Evolutionary conservation across 495 filamentous ascomycete genomes (phyloP), one percentile per base, ranked within the genome.

Genomic region (Neurospora sp.): DNA sequence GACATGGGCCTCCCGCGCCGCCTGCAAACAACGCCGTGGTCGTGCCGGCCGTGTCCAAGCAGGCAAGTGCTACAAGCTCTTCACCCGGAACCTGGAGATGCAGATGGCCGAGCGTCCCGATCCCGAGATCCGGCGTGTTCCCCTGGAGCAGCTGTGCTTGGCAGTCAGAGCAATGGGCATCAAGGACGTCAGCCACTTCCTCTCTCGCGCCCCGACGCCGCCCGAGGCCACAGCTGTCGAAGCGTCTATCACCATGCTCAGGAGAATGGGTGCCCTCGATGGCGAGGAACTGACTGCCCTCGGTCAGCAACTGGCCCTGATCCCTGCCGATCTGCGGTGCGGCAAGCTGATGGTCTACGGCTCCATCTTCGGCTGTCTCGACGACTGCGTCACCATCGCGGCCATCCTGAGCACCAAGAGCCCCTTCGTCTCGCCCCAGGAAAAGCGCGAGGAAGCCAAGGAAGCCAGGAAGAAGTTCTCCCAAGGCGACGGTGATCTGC

Each of bases 341-440:
- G 92, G 92, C 24, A 99, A 99, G 81, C 88, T 99, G 9, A 92
- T 99, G 89, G 93, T 99, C 19, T 97, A 96, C 76, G 96, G 96
- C 19, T 92, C 93, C 2, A 95, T 94, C 59, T 98, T 99, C 78
- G 91, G 92, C 24, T 97, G 94, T 76, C 89, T 98, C 19, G 93
- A 97, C 76, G 87, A 94, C 59, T 92, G 91, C 74, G 85, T 98
- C 72, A 93, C 92, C n/a, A 94, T 99, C 75, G 91, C 96, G 2
- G 90, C 93, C 24, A 96, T 97, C 66, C 86, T 98, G 7, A 97
- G 93, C 45, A 89, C 92, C 39, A 91, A 89, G 74, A 91, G 88
- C 72, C 96, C 96, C 1, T 98, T 99, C 80, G 81, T 97, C 13
- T 91, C 90, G 0, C 94, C 94, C 0, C 86, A 88, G 38, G 91